These are phyloP conservation scores for Brassica nigra DNA, from an alignment of 345 rosid genomes.

Conservation along the genomic window DNA sequence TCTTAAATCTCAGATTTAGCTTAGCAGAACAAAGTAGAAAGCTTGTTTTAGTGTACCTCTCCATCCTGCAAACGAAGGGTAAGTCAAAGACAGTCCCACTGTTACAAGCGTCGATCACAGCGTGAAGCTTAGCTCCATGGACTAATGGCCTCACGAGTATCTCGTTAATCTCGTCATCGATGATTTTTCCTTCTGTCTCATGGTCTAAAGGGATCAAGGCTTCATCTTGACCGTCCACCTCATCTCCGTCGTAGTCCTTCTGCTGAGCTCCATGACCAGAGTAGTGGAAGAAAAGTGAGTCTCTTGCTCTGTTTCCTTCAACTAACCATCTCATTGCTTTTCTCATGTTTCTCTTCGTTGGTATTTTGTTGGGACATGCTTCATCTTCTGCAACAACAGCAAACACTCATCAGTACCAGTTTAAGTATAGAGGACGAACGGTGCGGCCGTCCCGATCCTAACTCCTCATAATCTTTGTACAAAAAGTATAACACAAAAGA, in stretches of 20 bases:
- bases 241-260: constrained; percentile 52
- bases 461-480: neutral
- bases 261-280: constrained; percentile 81
- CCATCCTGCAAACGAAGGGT: constrained; percentile 63
- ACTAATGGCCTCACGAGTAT: constrained; percentile 73
- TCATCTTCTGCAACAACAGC: constrained; percentile 61
- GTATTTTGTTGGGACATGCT: constrained; percentile 48
- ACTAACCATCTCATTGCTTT: constrained; percentile 71
- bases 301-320: constrained; percentile 69
- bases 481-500: neutral
- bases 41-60: constrained; percentile 43
- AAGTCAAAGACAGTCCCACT: constrained; percentile 76
- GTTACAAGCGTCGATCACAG: constrained; percentile 68
- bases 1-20: neutral
- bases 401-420: constrained; percentile 9
- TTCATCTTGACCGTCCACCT: constrained; percentile 73
- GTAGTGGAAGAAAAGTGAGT: constrained; percentile 79
- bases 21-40: neutral
- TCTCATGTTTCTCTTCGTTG: constrained; percentile 74
- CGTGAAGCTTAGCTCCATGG: constrained; percentile 67
- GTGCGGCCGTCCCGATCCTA: too few relatives aligned
- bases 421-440: too few relatives aligned
- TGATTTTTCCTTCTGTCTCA: constrained; percentile 65
- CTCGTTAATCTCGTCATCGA: constrained; percentile 70
- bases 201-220: constrained; percentile 71